phyloP scores from a whole-genome alignment of 2,329 filamentous ascomycete species.

The Fusarium sp. region DNA sequence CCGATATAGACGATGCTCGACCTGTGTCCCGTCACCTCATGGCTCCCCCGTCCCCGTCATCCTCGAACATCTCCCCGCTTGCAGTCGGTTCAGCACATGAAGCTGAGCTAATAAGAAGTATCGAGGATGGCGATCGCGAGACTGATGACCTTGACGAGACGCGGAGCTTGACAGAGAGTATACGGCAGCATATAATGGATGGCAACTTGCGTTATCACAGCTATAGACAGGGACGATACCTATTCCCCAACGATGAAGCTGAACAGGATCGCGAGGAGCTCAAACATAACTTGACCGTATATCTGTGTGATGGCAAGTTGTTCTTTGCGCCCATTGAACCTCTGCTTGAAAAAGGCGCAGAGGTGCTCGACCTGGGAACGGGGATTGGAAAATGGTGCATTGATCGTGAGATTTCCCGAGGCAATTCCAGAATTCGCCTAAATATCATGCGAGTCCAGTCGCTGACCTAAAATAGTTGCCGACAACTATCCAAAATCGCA shows the following conservation, averaged over 20 bases:
- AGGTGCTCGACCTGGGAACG: slow-evolving; percentile 64
- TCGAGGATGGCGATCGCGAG: slow-evolving; percentile 52
- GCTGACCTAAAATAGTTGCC: slow-evolving; percentile 55
- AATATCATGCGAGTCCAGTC: not conserved
- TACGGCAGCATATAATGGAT: slow-evolving; percentile 59
- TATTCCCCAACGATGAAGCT: slow-evolving; percentile 59
- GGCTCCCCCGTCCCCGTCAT: slow-evolving; percentile 47
- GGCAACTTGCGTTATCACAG: slow-evolving; percentile 56
- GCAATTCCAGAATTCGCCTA: not conserved
- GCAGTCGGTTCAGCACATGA: slow-evolving; percentile 51
- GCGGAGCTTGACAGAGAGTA: slow-evolving; percentile 57
- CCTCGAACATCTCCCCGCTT: slow-evolving; percentile 47
- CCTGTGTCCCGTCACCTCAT: slow-evolving; percentile 9
- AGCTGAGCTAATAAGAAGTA: slow-evolving; percentile 49
- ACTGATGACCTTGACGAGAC: slow-evolving; percentile 53
- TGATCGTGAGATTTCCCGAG: slow-evolving; percentile 56
- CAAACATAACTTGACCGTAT: slow-evolving; percentile 56
- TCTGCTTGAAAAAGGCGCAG: slow-evolving; percentile 54
- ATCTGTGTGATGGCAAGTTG: slow-evolving; percentile 55
- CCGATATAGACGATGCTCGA: not conserved
- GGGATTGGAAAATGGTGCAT: slow-evolving; percentile 66
- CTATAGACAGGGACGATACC: slow-evolving; percentile 43
- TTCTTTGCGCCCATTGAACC: slow-evolving; percentile 61
- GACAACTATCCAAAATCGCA: slow-evolving; percentile 59
- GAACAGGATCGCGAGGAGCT: slow-evolving; percentile 59